Evolutionary conservation across 306 rosid species (phyloP).

Genomic region (Sphenostylis stenocarpa): DNA sequence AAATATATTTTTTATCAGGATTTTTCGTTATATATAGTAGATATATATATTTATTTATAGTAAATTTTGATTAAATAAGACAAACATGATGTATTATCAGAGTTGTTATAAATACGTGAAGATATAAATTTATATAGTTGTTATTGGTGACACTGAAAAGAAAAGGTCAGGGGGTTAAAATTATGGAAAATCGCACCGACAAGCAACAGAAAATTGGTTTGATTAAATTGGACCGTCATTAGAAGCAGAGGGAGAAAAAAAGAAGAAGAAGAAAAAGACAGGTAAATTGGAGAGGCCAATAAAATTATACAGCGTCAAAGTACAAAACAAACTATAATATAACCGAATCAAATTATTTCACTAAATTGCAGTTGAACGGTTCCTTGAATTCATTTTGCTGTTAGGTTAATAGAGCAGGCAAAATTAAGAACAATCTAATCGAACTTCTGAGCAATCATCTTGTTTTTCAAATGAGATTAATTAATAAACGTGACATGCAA

Average conservation of each 20-base stretch:
- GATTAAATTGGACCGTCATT: not conserved
- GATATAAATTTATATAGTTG: too few relatives aligned
- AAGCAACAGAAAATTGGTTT: not conserved
- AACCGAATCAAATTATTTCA: constrained; percentile 25
- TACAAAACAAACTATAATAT: not conserved
- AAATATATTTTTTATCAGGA: too few relatives aligned
- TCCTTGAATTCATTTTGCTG: constrained; percentile 33
- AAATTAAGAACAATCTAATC: constrained; percentile 14
- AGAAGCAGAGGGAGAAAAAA: not conserved
- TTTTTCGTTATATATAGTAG: too few relatives aligned
- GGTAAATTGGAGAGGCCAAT: not conserved
- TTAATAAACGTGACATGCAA: not conserved
- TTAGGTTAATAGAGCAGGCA: constrained; percentile 19
- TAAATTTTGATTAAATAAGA: too few relatives aligned
- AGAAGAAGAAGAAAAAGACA: not conserved
- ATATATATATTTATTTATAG: too few relatives aligned
- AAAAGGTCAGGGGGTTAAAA: not conserved
- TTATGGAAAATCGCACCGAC: not conserved
- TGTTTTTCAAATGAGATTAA: not conserved
- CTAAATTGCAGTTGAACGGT: constrained; percentile 50
- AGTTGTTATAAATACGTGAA: too few relatives aligned
- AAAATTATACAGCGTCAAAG: not conserved
- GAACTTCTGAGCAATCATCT: not conserved
- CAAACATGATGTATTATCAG: too few relatives aligned
- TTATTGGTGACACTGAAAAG: not conserved